Conservation (phyloP, 2,329 filamentous ascomycete genomes). For the Chrysoporthe austroafricana region DNA sequence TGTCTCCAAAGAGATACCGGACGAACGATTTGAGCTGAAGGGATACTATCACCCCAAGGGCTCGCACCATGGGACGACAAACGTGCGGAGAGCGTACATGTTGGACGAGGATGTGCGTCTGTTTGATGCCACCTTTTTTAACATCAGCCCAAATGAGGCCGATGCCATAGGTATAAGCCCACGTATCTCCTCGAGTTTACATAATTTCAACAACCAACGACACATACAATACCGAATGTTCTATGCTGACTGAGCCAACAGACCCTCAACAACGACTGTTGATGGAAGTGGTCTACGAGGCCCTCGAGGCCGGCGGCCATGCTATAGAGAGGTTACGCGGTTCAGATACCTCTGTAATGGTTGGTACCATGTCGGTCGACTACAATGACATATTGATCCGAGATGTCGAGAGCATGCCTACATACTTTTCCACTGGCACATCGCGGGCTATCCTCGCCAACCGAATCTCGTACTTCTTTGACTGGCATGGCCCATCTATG, state of each 20-base stretch:
- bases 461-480: no score
- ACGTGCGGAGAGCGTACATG: constrained; percentile 32
- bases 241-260: constrained; percentile 19
- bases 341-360: constrained; percentile 36
- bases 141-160: constrained; percentile 31
- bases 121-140: constrained; percentile 35
- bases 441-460: no score
- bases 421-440: constrained; percentile 34
- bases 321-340: constrained; percentile 29
- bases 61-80: constrained; percentile 35
- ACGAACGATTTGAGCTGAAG: constrained; percentile 32
- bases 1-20: constrained; percentile 32
- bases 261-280: constrained; percentile 20
- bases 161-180: not conserved
- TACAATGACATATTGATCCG: constrained; percentile 28
- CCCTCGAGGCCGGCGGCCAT: constrained; percentile 30
- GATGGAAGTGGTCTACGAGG: constrained; percentile 33
- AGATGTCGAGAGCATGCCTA: constrained; percentile 30
- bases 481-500: not conserved
- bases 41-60: constrained; percentile 36
- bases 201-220: not conserved
- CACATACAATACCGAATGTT: not conserved
- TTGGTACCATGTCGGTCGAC: constrained; percentile 33
- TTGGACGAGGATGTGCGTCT: constrained; percentile 19
- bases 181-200: not conserved